A percentile compares a stretch with the other conserved stretches of the same genome.
phyloP scores from a whole-genome alignment of 257 asterid species.

The Solanum bukasovii region DNA sequence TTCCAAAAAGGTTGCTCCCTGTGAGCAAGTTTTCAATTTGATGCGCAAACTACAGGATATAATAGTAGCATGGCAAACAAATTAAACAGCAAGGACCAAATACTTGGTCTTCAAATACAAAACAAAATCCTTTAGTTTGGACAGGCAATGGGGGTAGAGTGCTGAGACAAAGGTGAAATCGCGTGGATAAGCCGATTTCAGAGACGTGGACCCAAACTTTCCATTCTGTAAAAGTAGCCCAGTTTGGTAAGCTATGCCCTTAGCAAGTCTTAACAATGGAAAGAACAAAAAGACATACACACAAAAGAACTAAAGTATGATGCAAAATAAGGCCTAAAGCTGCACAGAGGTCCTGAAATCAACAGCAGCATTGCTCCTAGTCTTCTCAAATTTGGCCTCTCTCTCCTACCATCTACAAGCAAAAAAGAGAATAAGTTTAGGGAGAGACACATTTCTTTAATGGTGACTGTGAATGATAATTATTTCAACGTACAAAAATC shows the following conservation, averaged over 20 bases:
- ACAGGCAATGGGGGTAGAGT: not conserved
- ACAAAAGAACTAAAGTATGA: not conserved
- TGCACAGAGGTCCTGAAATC: not conserved
- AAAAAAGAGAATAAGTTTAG: not conserved
- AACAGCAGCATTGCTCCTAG: not conserved
- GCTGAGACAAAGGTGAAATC: not conserved
- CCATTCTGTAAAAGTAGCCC: not conserved
- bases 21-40: not conserved
- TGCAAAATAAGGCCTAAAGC: not conserved
- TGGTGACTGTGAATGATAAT: not conserved
- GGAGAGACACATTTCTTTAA: not conserved
- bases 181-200: not conserved
- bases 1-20: not conserved
- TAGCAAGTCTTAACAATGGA: not conserved
- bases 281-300: not conserved
- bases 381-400: not conserved
- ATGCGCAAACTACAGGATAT: not conserved
- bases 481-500: not conserved
- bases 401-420: not conserved
- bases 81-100: not conserved
- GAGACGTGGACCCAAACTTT: not conserved
- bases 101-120: not conserved
- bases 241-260: not conserved
- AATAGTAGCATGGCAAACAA: not conserved
- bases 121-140: not conserved